Evolutionary conservation across 352 stramenopile genomes (phyloP).

Genomic region (Globisporangium megalacanthum): DNA sequence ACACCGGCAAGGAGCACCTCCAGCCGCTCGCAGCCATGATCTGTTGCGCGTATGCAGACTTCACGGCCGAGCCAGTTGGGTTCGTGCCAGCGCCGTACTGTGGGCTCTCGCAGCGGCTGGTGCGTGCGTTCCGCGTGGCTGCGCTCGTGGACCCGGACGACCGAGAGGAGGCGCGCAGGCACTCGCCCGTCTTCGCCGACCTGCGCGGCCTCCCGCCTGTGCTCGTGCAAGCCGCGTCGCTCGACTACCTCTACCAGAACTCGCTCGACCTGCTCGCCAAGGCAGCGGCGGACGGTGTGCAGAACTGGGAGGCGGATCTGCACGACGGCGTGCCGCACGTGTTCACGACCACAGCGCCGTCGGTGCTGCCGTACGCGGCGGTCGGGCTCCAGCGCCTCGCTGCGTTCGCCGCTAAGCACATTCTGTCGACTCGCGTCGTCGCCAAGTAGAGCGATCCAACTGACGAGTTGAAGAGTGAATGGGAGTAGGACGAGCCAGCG

Average conservation of each 20-base stretch:
- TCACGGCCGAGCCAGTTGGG: conserved; percentile 1
- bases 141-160: conserved; percentile 5
- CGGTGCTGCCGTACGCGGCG: conserved; percentile 40
- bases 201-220: conserved; percentile 26
- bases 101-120: conserved; percentile 7
- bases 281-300: conserved; percentile 12
- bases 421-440: conserved; percentile 2
- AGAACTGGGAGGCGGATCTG: conserved; percentile 26
- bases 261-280: conserved; percentile 19
- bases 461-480: neutral
- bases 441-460: neutral
- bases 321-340: conserved; percentile 55
- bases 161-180: conserved; percentile 1
- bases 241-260: conserved; percentile 33
- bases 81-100: conserved; percentile 12
- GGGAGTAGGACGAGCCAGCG: neutral
- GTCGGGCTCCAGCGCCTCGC: conserved; percentile 37
- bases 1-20: neutral
- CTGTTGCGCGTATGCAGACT: conserved; percentile 18
- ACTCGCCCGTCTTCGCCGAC: conserved; percentile 18
- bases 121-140: conserved; percentile 1
- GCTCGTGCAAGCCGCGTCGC: conserved; percentile 24
- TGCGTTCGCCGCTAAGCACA: conserved; percentile 27
- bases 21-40: conserved; percentile 13
- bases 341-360: conserved; percentile 51